Conservation (phyloP, 441 rosid species). For the Jatropha podagrica region DNA sequence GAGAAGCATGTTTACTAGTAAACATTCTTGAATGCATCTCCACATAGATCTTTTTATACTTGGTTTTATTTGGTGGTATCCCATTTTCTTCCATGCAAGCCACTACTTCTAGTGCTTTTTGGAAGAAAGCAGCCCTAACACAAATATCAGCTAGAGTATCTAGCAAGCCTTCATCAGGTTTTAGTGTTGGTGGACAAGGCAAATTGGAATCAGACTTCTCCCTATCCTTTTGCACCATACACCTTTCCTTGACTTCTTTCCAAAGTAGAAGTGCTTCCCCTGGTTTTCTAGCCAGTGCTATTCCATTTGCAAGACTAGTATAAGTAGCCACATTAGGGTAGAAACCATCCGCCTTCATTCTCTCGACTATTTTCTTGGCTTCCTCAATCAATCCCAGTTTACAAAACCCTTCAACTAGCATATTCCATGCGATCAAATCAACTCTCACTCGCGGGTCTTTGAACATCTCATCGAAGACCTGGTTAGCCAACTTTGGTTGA, state of each 20-base stretch:
- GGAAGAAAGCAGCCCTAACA: constrained; percentile 88
- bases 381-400: constrained; percentile 79
- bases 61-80: constrained; percentile 79
- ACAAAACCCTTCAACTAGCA: constrained; percentile 90
- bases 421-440: constrained; percentile 91
- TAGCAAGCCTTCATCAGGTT: constrained; percentile 72
- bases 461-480: constrained; percentile 88
- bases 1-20: constrained; percentile 93
- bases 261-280: constrained; percentile 92
- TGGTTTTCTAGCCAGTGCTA: constrained; percentile 87
- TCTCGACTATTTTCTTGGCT: constrained; percentile 64
- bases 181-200: constrained; percentile 44
- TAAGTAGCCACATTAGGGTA: constrained; percentile 81
- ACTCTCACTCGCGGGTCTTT: constrained; percentile 76
- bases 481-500: constrained; percentile 85
- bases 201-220: constrained; percentile 33
- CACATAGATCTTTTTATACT: constrained; percentile 82
- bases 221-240: constrained; percentile 32
- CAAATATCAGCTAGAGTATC: constrained; percentile 82
- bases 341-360: constrained; percentile 70
- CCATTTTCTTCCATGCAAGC: constrained; percentile 96
- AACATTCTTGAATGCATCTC: constrained; percentile 98
- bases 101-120: constrained; percentile 85
- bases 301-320: constrained; percentile 80
- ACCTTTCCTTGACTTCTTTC: constrained; percentile 82